These are phyloP conservation scores for Candida sanyaensis DNA, from an alignment of 1,139 yeast species.

Conservation along the genomic window DNA sequence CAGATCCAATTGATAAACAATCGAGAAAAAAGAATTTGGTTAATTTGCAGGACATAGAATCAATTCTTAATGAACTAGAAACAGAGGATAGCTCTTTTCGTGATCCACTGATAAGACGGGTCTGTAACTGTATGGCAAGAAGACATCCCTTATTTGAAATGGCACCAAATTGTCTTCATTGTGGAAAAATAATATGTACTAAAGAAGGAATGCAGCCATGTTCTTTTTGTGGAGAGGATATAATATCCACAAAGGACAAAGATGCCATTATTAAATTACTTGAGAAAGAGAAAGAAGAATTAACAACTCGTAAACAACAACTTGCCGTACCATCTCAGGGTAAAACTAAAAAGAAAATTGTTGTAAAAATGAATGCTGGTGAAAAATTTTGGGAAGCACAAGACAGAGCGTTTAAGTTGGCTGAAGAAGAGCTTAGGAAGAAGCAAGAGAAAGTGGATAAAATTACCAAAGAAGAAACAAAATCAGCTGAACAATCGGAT, in stretches of 20 bases:
- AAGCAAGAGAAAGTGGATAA: slow-evolving; percentile 29
- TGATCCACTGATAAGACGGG: slow-evolving; percentile 19
- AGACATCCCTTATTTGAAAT: slow-evolving; percentile 85
- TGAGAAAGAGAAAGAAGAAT: slow-evolving; percentile 42
- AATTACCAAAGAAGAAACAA: slow-evolving; percentile 35
- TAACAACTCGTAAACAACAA: slow-evolving; percentile 12
- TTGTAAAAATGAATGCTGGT: slow-evolving; percentile 56
- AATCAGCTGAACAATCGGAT: slow-evolving; percentile 34
- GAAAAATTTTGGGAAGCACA: slow-evolving; percentile 71
- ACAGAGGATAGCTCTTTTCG: slow-evolving; percentile 17
- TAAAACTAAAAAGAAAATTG: slow-evolving; percentile 38
- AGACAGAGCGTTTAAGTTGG: slow-evolving; percentile 58
- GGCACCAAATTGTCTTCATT: slow-evolving; percentile 90
- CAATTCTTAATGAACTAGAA: slow-evolving; percentile 39
- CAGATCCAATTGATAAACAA: slow-evolving; percentile 21
- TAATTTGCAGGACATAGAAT: slow-evolving; percentile 60
- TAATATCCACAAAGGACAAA: slow-evolving; percentile 63
- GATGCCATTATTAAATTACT: slow-evolving; percentile 57
- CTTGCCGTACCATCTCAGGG: slow-evolving; percentile 17
- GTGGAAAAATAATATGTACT: slow-evolving; percentile 91
- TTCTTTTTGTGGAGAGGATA: slow-evolving; percentile 71
- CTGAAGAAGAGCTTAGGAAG: slow-evolving; percentile 40
- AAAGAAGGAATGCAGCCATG: slow-evolving; percentile 93
- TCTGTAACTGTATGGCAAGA: slow-evolving; percentile 82
- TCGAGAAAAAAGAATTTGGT: slow-evolving; percentile 42